Base-by-base conservation (phyloP, 345 rosid species). In the Arabidopsis thaliana region DNA sequence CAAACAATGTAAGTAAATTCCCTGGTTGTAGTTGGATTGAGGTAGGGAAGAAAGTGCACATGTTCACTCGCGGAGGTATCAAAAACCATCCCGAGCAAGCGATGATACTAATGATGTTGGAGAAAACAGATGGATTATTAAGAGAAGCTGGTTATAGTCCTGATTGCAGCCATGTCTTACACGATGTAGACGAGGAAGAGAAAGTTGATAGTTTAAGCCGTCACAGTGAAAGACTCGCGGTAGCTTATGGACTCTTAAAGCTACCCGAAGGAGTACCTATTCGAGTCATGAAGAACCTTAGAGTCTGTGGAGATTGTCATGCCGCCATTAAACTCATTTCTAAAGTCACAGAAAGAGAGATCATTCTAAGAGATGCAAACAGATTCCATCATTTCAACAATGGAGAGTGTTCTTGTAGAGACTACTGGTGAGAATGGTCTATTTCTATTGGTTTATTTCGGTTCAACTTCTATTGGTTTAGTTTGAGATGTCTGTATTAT, bases 1-100 rank as follows among this genome's bases (percentile, higher is more conserved):
- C 63, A 14, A 85, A 64, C 66, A 82, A 80, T 44, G 82, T 88
- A 46, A 83, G 72, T 60, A 93, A 88, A 78, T 81, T 84, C n/a
- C 91, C 95, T 34, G 91, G 98, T 33, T 90, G 91, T 79, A 90
- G 95, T 65, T 87, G 95, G 97, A 86, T 86, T 63, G 95, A 88
- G 48, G 69, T 82, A 12, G 87, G 84, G 59, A 93, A 87, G 68
- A 78, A 75, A 74, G 88, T 88, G 30, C 97, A 88, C 69, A 79
- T 81, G 86, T 93, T 93, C 77, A 85, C 86, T 32, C 88, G 91
- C 13, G 88, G 88, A 60, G 85, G 83, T 64, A 55, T 80, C 30
- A 71, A 67, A 60, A 67, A 82, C 80, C 94, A 86, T 77, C 90
- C 90, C 1, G 91, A 90, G 71, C 80, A 86, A 28, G 60, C 24